Conservation (phyloP, 2,329 filamentous ascomycete genomes). For the Colletotrichum incanum region DNA sequence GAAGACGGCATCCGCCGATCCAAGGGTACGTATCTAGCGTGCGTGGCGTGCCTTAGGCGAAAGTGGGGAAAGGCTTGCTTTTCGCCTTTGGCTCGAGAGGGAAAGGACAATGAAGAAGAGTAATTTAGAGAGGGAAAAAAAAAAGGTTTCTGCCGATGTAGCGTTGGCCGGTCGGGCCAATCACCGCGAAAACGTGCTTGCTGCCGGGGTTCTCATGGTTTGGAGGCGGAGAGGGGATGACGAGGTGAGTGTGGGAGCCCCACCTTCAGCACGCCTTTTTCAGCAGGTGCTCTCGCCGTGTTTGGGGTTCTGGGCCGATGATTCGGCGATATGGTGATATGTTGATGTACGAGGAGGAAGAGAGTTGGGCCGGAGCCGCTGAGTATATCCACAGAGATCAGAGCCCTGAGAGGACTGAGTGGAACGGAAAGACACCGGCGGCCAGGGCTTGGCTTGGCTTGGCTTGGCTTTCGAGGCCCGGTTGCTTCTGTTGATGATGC, state of each 20-base stretch:
- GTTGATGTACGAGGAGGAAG: not conserved
- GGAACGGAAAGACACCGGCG: slow-evolving; percentile 14
- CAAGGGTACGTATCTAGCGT: slow-evolving; percentile 28
- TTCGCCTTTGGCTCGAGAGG: slow-evolving; percentile 36
- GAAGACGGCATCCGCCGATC: slow-evolving; percentile 35
- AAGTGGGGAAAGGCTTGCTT: slow-evolving; percentile 36
- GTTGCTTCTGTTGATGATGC: slow-evolving; percentile 27
- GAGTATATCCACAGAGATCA: slow-evolving; percentile 15
- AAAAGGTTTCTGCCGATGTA: slow-evolving; percentile 41
- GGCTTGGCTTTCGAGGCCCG: slow-evolving; percentile 28
- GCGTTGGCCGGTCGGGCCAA: slow-evolving; percentile 32
- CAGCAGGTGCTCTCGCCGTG: slow-evolving; percentile 24
- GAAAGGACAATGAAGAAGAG: slow-evolving; percentile 41
- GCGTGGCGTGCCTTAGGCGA: slow-evolving; percentile 28
- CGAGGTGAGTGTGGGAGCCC: slow-evolving; percentile 24
- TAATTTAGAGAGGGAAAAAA: slow-evolving; percentile 19
- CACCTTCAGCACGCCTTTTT: slow-evolving; percentile 37
- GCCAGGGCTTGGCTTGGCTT: slow-evolving; percentile 26
- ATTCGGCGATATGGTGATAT: slow-evolving; percentile 1
- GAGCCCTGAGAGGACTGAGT: not conserved
- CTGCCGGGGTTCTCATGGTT: slow-evolving; percentile 22
- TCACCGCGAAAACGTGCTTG: slow-evolving; percentile 27
- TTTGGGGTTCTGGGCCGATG: slow-evolving; percentile 3
- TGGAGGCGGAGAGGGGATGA: slow-evolving; percentile 30
- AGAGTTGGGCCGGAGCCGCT: slow-evolving; percentile 16